Evolutionary conservation across 2,329 filamentous ascomycete species (phyloP).

Genomic region (Paecilomyces sp.): DNA sequence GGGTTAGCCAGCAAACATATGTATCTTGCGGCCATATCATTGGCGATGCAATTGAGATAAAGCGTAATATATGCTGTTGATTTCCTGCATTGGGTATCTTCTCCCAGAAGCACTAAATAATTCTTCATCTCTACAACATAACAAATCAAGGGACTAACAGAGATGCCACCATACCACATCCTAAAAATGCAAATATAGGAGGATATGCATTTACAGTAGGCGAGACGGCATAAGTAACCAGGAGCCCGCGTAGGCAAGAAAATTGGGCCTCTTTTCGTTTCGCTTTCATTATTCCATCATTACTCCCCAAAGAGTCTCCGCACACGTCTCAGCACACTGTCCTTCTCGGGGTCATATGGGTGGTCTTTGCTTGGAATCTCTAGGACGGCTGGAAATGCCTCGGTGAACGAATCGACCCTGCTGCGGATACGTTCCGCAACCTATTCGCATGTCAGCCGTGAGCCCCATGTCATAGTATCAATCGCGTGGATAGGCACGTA

Average conservation of each 20-base stretch:
- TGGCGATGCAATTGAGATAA: not conserved
- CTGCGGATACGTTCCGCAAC: slow-evolving; percentile 90
- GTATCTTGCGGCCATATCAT: not conserved
- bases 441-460: slow-evolving; percentile 39
- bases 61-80: not conserved
- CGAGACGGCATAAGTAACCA: not conserved
- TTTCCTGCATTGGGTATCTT: not conserved
- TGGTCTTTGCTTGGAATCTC: slow-evolving; percentile 99
- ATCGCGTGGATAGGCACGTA: slow-evolving; percentile 35
- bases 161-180: not conserved
- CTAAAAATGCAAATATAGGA: not conserved
- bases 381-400: slow-evolving; percentile 90
- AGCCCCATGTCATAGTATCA: not conserved
- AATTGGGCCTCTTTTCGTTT: not conserved
- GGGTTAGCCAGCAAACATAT: not conserved
- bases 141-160: slow-evolving; percentile 3
- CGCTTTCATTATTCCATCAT: not conserved
- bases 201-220: not conserved
- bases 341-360: slow-evolving; percentile 97
- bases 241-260: not conserved
- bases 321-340: slow-evolving; percentile 89
- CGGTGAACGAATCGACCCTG: slow-evolving; percentile 82
- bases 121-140: not conserved
- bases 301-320: slow-evolving; percentile 60
- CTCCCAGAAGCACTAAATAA: not conserved